Evolutionary conservation across 495 filamentous ascomycete genomes (phyloP).

Genomic region (Neurospora sp.): DNA sequence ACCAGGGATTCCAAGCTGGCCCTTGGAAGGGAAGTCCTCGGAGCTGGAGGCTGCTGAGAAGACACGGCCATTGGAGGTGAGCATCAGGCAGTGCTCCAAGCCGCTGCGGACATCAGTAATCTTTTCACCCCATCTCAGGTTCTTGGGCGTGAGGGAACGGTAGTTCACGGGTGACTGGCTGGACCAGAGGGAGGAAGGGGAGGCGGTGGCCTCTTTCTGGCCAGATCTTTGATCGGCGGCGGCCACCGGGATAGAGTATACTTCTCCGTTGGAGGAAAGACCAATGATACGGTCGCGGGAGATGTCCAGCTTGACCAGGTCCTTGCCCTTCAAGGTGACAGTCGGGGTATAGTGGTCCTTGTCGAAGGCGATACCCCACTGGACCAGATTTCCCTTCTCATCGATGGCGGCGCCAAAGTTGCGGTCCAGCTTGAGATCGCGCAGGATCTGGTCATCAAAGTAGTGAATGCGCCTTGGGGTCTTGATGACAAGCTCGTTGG

Average conservation of each 20-base stretch:
- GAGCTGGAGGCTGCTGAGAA: constrained; percentile 76
- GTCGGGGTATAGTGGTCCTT: constrained; percentile 40
- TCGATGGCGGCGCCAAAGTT: constrained; percentile 81
- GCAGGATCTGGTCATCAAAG: constrained; percentile 75
- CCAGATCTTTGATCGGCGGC: constrained; percentile 55
- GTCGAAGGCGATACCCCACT: constrained; percentile 80
- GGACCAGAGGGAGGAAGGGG: constrained; percentile 72
- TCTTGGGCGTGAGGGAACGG: constrained; percentile 55
- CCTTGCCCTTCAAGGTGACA: constrained; percentile 70
- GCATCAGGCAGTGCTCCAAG: constrained; percentile 71
- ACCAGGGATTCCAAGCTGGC: constrained; percentile 79
- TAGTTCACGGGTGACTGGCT: constrained; percentile 47
- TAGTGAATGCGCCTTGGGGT: constrained; percentile 66
- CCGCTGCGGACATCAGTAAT: constrained; percentile 65
- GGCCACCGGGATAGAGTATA: constrained; percentile 81
- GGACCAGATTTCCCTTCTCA: constrained; percentile 80
- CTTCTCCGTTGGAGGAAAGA: constrained; percentile 62
- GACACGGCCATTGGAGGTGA: constrained; percentile 77
- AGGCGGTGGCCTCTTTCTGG: constrained; percentile 43
- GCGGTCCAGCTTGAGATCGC: constrained; percentile 78
- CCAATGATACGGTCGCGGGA: constrained; percentile 78
- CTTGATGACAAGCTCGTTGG: constrained; percentile 65
- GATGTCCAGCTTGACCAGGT: constrained; percentile 58
- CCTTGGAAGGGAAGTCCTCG: constrained; percentile 65
- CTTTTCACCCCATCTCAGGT: constrained; percentile 62